Base-by-base conservation (phyloP, 257 asterid species). In the Solanum habrochaites region DNA sequence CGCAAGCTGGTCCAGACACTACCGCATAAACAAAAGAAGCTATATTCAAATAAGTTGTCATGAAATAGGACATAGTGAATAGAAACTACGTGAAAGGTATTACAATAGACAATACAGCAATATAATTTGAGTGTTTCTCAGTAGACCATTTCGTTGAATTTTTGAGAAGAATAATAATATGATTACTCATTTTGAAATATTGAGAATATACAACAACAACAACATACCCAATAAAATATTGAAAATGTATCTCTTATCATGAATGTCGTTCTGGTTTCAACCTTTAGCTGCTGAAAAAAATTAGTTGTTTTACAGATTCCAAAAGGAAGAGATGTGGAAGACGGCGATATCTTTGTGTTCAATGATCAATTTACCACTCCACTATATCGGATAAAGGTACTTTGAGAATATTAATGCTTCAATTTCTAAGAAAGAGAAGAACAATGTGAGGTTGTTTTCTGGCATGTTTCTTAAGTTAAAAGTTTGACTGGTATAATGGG, bases 361-460 rank as follows among this genome's bases (percentile, higher is more conserved):
- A 93, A 97, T 77, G 98, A 93, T 90, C 95, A 95, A 88, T 96
- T 96, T 82, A 86, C 94, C 90, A 95, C 98, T 80, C 95, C 98
- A 62, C 93, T 95, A 40, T 95, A 93, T 85, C 98, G 97, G 75
- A 92, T 95, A 89, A 95, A 95, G 98, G 98, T 95, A 87, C 66
- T 37, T 73, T 8, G 20, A 73, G 31, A 73, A 73, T 73, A 20
- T 11, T 37, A 73, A 73, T 73, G 18, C 82, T 73, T 37, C 81
- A 37, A 37, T n/a, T 37, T 73, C 81, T 73, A 25, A 73, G 81
- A 37, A 39, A 72, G 45, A 71, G 80, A 21, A 9, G 52, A 11
- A 73, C n/a, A 39, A 20, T 73, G 82, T 39, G 52, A 37, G 82
- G 82, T 21, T 8, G 31, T 73, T 37, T 73, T 39, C 18, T 73